Evolutionary conservation across 2,329 filamentous ascomycete genomes (phyloP), one percentile per base, ranked within the genome.

Genomic region (Thelonectria blattea): DNA sequence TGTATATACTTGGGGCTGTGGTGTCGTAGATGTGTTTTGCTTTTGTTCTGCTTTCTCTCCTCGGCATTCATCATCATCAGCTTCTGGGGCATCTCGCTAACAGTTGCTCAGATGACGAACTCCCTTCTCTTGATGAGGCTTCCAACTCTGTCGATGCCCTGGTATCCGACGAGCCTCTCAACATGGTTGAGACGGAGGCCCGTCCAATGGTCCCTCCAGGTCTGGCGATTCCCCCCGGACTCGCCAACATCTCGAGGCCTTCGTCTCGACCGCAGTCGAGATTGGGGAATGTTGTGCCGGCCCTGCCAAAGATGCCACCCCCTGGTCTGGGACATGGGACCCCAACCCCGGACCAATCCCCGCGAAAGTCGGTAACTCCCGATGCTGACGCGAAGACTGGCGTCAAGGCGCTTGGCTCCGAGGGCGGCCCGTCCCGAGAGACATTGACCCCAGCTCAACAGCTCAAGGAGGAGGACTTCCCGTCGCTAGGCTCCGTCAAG

Each of bases 131-230:
- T 47, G 86, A 88, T 62, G 87, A 88, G 65, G 87, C 83, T 12
- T 82, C 81, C 3, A 80, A 81, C 45, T 88, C 84, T n/a, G 85
- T 91, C 42, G 88, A 91, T 72, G 87, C 87, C 3, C 77, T 91
- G 4, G 88, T 91, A 12, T 85, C 87, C 20, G 89, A 91, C 69
- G 78, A 85, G 10, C 68, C 65, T 27, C 63, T 61, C 20, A 49
- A 61, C 51, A 27, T 62, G 54, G 52, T 42, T 39, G 64, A 60
- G 27, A 9, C 61, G 43, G 63, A 64, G 15, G 62, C 56, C 18
- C 61, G 62, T 10, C 69, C 59, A n/a, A 62, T 73, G 45, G 66
- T 73, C 32, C 73, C 77, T 52, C 65, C 77, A 2, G 73, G 74
- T 8, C 65, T 76, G 39, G 60, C 66, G 14, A 63, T 66, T 41